phyloP scores from a whole-genome alignment of 2,329 filamentous ascomycete genomes.

The Botrytis hyacinthi region DNA sequence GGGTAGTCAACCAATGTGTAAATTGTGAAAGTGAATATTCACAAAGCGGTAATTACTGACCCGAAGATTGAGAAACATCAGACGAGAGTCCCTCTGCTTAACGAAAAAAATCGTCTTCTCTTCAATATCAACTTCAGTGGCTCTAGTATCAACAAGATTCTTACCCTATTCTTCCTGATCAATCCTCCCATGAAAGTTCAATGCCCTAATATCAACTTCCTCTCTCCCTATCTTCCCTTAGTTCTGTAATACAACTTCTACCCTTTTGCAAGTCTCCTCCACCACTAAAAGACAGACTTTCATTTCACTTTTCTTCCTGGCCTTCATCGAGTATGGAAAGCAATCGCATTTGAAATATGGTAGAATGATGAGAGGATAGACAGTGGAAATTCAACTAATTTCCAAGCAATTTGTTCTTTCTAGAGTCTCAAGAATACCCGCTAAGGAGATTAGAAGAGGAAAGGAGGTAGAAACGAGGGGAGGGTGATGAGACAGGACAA shows the following conservation, averaged over 20 bases:
- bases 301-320: background rate
- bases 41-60: too few relatives aligned
- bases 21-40: background rate
- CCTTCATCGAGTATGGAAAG: background rate
- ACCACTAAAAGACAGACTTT: background rate
- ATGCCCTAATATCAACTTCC: background rate
- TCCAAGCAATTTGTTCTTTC: background rate
- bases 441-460: background rate
- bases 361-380: background rate
- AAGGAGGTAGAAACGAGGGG: background rate
- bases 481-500: background rate
- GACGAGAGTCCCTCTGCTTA: background rate
- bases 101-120: background rate
- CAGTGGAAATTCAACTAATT: background rate
- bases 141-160: background rate
- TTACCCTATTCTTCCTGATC: background rate
- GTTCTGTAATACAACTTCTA: background rate
- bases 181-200: background rate
- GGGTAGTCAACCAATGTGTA: background rate
- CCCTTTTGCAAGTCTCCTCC: background rate
- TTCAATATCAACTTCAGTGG: background rate
- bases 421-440: background rate
- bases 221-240: background rate
- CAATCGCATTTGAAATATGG: background rate
- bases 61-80: background rate